phyloP scores from a whole-genome alignment of 257 asterid species.

The Linaria vulgaris region DNA sequence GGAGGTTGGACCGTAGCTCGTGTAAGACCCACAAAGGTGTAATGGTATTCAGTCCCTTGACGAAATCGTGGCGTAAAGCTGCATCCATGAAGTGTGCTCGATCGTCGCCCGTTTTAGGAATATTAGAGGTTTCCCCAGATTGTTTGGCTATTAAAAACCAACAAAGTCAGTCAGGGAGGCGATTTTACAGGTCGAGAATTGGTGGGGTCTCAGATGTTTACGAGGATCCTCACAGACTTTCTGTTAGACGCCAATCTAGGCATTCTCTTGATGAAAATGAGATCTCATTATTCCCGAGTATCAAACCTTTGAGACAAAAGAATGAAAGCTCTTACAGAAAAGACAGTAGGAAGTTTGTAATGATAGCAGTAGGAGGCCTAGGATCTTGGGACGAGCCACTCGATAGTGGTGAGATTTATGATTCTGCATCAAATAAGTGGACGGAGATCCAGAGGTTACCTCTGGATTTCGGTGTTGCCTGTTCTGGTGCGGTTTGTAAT shows the following conservation, averaged over 20 bases:
- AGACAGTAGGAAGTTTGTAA: conserved; percentile 45
- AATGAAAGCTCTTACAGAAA: conserved; percentile 36
- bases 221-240: conserved; percentile 95
- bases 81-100: conserved; percentile 82
- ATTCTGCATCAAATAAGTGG: conserved; percentile 78
- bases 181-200: conserved; percentile 52
- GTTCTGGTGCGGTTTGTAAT: conserved; percentile 73
- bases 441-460: conserved; percentile 83
- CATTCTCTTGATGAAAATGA: conserved; percentile 70
- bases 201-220: conserved; percentile 85
- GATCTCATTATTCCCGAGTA: conserved; percentile 34
- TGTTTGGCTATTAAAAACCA: conserved; percentile 48
- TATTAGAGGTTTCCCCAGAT: conserved; percentile 63
- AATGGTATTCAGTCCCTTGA: conserved; percentile 62
- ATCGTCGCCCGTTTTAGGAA: conserved; percentile 81
- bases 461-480: conserved; percentile 72
- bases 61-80: conserved; percentile 78
- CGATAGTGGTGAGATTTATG: conserved; percentile 84
- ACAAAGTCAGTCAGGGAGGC: conserved; percentile 56
- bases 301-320: conserved; percentile 47
- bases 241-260: conserved; percentile 70
- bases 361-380: conserved; percentile 90
- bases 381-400: conserved; percentile 92
- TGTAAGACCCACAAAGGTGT: conserved; percentile 90
- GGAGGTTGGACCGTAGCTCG: conserved; percentile 79